A percentile compares a stretch with the other conserved stretches of the same genome.
phyloP scores from a whole-genome alignment of 129 eudicot genomes.

The Solidago caesia region DNA sequence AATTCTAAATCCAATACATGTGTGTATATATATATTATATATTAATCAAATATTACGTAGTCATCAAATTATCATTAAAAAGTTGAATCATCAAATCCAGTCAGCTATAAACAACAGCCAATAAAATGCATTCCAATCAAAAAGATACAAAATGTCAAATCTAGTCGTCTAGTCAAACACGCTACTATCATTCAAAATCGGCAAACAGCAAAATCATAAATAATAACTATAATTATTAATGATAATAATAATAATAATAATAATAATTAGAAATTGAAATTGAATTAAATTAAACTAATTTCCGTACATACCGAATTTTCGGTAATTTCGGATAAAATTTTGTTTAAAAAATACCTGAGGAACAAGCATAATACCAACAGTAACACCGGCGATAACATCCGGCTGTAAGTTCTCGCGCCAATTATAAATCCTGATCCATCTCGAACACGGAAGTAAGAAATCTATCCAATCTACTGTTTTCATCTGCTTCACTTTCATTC shows the following conservation, averaged over 20 bases:
- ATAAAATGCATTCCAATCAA: conserved; percentile 19
- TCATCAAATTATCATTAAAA: background rate
- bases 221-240: too few relatives aligned
- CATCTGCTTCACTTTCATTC: conserved; percentile 59
- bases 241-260: too few relatives aligned
- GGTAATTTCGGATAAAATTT: too few relatives aligned
- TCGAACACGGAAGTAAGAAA: conserved; percentile 67
- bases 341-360: conserved; percentile 61
- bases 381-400: conserved; percentile 85
- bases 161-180: conserved; percentile 17
- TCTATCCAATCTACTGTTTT: conserved; percentile 64
- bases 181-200: background rate
- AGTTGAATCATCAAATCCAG: background rate
- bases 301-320: too few relatives aligned
- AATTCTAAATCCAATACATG: background rate
- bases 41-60: background rate
- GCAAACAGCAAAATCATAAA: background rate
- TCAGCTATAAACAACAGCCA: conserved; percentile 15
- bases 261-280: too few relatives aligned
- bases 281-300: too few relatives aligned
- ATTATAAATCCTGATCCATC: conserved; percentile 83
- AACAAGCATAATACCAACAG: conserved; percentile 95
- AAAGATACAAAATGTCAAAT: conserved; percentile 17
- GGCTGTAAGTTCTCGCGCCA: conserved; percentile 67
- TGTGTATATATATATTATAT: background rate